These are phyloP conservation scores for Jatropha curcas DNA, from an alignment of 345 rosid species.

Conservation along the genomic window DNA sequence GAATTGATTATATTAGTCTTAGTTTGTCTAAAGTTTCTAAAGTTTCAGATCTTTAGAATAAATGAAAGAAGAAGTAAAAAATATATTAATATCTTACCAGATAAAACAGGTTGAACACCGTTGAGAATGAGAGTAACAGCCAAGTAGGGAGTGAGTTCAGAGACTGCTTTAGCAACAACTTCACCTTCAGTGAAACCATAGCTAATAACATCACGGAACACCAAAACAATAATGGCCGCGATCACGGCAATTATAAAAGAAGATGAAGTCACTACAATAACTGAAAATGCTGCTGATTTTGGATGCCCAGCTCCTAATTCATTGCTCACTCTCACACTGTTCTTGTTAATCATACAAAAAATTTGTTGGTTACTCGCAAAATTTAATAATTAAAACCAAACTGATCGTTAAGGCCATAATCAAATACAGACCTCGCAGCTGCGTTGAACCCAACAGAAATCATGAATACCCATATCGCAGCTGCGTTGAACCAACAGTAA, in stretches of 20 bases:
- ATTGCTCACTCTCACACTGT: constrained; percentile 68
- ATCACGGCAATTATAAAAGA: constrained; percentile 48
- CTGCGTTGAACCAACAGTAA: constrained; percentile 3
- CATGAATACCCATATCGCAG: constrained; percentile 23
- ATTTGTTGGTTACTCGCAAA: no score
- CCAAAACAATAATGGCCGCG: constrained; percentile 41
- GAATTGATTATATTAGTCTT: no score
- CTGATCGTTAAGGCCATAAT: no score
- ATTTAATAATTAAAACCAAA: no score
- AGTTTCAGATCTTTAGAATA: no score
- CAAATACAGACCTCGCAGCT: constrained; percentile 28
- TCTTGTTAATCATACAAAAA: no score
- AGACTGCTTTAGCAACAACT: constrained; percentile 50
- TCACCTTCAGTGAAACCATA: constrained; percentile 57
- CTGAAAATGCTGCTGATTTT: constrained; percentile 58
- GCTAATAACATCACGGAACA: constrained; percentile 50
- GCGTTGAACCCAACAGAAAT: constrained; percentile 30
- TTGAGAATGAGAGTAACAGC: constrained; percentile 52
- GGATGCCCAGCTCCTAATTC: constrained; percentile 77
- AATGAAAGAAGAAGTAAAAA: not conserved
- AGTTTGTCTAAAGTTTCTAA: no score
- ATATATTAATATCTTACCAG: constrained; percentile 37
- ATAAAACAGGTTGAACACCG: constrained; percentile 58
- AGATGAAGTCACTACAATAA: constrained; percentile 33
- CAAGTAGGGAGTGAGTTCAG: constrained; percentile 52